These are phyloP conservation scores for Pseudocercospora ulei DNA, from an alignment of 2,329 filamentous ascomycete genomes.

Conservation along the genomic window DNA sequence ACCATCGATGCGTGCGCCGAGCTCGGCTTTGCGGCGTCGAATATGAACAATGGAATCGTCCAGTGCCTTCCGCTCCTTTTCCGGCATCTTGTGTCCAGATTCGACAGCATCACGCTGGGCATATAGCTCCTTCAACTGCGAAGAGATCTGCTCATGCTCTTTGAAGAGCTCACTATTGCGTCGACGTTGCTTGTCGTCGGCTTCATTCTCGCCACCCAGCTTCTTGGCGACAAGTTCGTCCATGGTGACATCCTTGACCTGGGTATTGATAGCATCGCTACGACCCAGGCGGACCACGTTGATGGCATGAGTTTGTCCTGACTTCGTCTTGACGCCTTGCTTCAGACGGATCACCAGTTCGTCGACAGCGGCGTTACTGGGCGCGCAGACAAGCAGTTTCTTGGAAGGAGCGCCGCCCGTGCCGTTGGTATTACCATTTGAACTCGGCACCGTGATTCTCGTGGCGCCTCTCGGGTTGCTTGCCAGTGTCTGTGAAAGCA, in stretches of 20 bases:
- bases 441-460: slow-evolving; percentile 35
- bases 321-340: slow-evolving; percentile 66
- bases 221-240: slow-evolving; percentile 78
- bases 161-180: slow-evolving; percentile 59
- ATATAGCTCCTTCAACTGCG: slow-evolving; percentile 60
- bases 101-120: slow-evolving; percentile 55
- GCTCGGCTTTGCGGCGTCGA: slow-evolving; percentile 62
- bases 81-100: slow-evolving; percentile 24
- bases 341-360: slow-evolving; percentile 91
- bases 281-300: slow-evolving; percentile 83
- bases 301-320: slow-evolving; percentile 63
- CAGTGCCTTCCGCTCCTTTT: slow-evolving; percentile 51
- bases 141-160: slow-evolving; percentile 52
- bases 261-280: slow-evolving; percentile 82
- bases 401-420: slow-evolving; percentile 47
- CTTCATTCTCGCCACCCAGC: slow-evolving; percentile 41
- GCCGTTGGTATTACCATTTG: slow-evolving; percentile 18
- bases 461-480: slow-evolving; percentile 34
- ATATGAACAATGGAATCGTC: slow-evolving; percentile 68
- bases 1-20: slow-evolving; percentile 76
- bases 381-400: slow-evolving; percentile 92
- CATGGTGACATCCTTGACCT: slow-evolving; percentile 81
- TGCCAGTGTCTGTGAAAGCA: slow-evolving; percentile 55
- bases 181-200: slow-evolving; percentile 40
- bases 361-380: slow-evolving; percentile 95